Conservation (phyloP, 2,329 filamentous ascomycete genomes). For the Dichotomopilus funicola region DNA sequence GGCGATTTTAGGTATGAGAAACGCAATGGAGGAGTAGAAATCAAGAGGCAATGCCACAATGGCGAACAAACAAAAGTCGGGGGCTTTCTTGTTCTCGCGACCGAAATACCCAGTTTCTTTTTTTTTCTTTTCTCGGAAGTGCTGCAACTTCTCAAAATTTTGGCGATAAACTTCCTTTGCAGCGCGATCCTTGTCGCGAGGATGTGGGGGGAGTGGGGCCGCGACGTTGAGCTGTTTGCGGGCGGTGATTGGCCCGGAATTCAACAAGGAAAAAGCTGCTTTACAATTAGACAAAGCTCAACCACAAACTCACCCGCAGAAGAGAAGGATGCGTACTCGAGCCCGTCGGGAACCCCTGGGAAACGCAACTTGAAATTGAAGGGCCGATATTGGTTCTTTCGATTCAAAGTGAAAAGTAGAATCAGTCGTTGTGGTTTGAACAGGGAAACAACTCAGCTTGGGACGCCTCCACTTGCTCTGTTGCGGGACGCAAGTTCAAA, state of each 20-base stretch:
- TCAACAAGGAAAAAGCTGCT: background rate
- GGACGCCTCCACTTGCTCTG: too few species aligned
- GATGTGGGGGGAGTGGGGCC: slow-evolving; percentile 6
- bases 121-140: background rate
- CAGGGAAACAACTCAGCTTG: too few species aligned
- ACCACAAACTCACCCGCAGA: background rate
- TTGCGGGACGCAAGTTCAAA: background rate
- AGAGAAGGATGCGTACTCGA: background rate
- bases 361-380: background rate
- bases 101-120: background rate
- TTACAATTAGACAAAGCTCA: background rate
- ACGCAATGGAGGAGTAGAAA: background rate
- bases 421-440: background rate
- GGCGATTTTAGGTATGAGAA: background rate
- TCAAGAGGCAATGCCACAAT: background rate
- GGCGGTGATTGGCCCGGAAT: slow-evolving; percentile 18
- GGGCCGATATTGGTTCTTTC: background rate
- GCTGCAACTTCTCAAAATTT: slow-evolving; percentile 3
- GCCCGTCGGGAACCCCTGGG: background rate
- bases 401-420: too few species aligned
- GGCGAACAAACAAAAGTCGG: background rate
- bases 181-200: slow-evolving; percentile 9
- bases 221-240: slow-evolving; percentile 4
- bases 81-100: background rate
- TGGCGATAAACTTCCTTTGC: slow-evolving; percentile 9